Evolutionary conservation across 805 yeast genomes (phyloP).

Genomic region (Candida sphagnicola): DNA sequence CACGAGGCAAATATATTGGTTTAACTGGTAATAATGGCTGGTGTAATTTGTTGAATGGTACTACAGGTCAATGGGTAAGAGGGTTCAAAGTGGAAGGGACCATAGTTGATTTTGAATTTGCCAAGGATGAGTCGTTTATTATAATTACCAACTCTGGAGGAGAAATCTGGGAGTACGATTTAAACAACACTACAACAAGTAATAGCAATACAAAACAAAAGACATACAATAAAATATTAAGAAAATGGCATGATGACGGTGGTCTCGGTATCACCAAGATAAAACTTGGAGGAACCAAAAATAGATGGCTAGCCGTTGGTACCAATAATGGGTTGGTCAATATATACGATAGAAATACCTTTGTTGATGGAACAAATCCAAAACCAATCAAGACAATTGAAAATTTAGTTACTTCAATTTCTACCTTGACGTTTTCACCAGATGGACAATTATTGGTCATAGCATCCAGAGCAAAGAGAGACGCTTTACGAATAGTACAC

Average conservation of each 20-base stretch:
- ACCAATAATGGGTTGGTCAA: conserved; percentile 85
- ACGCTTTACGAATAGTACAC: conserved; percentile 83
- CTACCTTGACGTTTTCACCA: conserved; percentile 66
- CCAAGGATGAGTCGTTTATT: conserved; percentile 38
- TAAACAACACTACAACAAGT: conserved; percentile 10
- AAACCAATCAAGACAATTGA: conserved; percentile 66
- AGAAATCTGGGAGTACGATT: conserved; percentile 81
- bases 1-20: conserved; percentile 68
- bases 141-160: conserved; percentile 72
- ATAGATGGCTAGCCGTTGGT: conserved; percentile 87
- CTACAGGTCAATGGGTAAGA: conserved; percentile 79
- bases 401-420: conserved; percentile 77
- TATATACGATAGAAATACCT: conserved; percentile 59
- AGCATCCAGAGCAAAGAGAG: conserved; percentile 81
- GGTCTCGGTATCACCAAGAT: conserved; percentile 81
- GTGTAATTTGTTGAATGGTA: conserved; percentile 74
- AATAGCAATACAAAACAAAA: conserved; percentile 5
- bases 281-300: conserved; percentile 63
- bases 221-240: conserved; percentile 40
- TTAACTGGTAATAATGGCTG: conserved; percentile 86
- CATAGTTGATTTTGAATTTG: conserved; percentile 75
- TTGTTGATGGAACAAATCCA: conserved; percentile 16
- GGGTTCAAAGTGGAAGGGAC: conserved; percentile 90
- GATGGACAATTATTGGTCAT: conserved; percentile 89
- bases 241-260: conserved; percentile 81